These are phyloP conservation scores for Hirschioporus abietinus DNA, from an alignment of 768 basidiomycete species.

Conservation along the genomic window DNA sequence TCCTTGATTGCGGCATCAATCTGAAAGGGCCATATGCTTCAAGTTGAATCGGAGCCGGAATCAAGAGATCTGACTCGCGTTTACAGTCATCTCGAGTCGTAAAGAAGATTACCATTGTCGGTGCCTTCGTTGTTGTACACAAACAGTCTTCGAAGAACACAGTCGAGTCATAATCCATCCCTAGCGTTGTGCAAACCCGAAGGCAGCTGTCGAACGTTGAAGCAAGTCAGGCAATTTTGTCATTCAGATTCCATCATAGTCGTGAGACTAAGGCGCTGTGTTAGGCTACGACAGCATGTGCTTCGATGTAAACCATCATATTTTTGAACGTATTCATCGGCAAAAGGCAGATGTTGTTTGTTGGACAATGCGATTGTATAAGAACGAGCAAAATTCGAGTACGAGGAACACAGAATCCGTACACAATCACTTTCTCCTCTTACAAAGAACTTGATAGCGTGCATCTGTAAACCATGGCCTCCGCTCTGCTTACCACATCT, in stretches of 20 bases:
- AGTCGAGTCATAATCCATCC: not conserved
- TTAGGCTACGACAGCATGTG: too few species aligned
- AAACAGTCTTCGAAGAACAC: not conserved
- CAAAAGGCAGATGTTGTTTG: too few species aligned
- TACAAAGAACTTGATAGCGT: not conserved
- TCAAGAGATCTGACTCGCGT: not conserved
- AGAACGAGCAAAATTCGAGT: not conserved
- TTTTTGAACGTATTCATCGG: too few species aligned
- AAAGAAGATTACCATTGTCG: not conserved
- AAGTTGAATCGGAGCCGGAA: not conserved
- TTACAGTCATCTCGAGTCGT: not conserved
- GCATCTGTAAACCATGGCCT: conserved; percentile 19
- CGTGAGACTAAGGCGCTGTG: too few species aligned
- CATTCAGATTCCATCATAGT: not conserved
- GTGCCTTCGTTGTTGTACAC: not conserved
- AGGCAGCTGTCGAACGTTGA: not conserved
- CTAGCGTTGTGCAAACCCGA: too few species aligned
- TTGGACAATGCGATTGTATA: not conserved
- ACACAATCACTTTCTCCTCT: not conserved
- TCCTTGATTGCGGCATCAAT: not conserved
- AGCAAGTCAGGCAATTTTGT: not conserved
- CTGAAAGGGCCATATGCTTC: not conserved
- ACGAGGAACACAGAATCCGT: not conserved
- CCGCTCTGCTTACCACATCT: conserved; percentile 25
- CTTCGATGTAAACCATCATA: too few species aligned